Conservation (phyloP, 495 filamentous ascomycete species). For the Neurospora intermedia region DNA sequence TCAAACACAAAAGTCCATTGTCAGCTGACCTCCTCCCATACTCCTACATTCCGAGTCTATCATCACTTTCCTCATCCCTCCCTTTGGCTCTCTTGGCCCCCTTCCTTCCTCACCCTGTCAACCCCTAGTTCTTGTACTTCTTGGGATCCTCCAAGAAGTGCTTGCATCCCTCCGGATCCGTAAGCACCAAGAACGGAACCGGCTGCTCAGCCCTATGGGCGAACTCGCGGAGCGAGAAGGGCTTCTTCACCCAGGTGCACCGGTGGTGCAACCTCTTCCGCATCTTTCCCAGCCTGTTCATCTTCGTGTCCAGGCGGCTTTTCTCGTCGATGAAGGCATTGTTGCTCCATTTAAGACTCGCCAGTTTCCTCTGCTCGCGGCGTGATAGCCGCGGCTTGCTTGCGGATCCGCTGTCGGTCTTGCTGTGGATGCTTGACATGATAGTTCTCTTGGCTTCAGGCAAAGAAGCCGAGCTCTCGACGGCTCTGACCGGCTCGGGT, state of each 20-base stretch:
- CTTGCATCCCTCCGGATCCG: not conserved
- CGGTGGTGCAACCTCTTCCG: not conserved
- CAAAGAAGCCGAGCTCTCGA: not conserved
- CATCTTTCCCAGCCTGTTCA: not conserved
- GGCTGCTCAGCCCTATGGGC: not conserved
- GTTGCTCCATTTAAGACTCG: not conserved
- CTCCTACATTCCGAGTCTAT: not conserved
- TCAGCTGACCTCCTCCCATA: not conserved
- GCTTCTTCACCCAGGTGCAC: not conserved
- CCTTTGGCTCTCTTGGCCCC: not conserved
- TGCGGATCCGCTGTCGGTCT: too few species aligned
- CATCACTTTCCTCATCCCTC: not conserved
- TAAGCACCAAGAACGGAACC: not conserved
- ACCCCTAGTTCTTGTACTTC: not conserved
- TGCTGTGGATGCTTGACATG: too few species aligned
- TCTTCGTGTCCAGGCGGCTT: rapidly evolving
- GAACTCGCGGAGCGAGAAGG: not conserved
- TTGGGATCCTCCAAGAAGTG: too few species aligned
- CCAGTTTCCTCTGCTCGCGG: not conserved
- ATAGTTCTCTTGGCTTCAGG: not conserved
- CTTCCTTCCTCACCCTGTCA: not conserved
- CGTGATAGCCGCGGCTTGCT: not conserved
- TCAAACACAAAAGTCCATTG: not conserved
- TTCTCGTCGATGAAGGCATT: not conserved
- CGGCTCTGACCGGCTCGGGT: not conserved